These are phyloP conservation scores for Ogataea dorogensis DNA, from an alignment of 805 yeast species.

Conservation along the genomic window DNA sequence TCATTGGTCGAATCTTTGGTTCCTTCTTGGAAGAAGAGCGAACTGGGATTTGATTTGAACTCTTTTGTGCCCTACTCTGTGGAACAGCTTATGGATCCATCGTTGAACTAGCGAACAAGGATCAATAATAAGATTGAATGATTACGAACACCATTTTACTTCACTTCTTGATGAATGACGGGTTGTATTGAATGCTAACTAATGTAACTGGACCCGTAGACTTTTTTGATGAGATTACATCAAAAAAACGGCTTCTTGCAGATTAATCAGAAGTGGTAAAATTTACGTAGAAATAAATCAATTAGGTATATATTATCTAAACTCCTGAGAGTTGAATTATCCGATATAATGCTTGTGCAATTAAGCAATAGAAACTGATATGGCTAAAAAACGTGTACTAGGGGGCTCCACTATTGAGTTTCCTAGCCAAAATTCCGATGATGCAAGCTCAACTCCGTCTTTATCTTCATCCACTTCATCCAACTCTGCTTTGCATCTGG, in stretches of 20 bases:
- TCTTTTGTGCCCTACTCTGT: constrained; percentile 40
- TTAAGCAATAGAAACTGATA: constrained; percentile 1
- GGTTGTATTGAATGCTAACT: constrained; percentile 6
- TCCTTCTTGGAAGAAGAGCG: constrained; percentile 38
- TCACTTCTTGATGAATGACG: constrained; percentile 5
- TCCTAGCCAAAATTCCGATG: background rate
- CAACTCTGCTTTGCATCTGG: background rate
- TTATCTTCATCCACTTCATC: constrained; percentile 12
- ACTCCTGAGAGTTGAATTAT: too few species aligned
- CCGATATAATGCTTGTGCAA: too few species aligned
- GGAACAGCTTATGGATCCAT: constrained; percentile 36
- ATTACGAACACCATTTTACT: constrained; percentile 6
- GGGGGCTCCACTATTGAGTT: constrained; percentile 13
- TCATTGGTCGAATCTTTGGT: constrained; percentile 39
- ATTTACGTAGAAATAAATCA: background rate
- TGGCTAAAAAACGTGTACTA: constrained; percentile 26
- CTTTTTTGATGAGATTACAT: background rate
- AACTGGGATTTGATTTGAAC: constrained; percentile 29
- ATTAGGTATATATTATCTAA: background rate
- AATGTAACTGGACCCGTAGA: background rate
- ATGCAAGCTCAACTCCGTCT: constrained; percentile 11
- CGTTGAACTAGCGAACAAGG: constrained; percentile 13
- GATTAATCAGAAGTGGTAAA: too few species aligned
- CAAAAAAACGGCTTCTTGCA: too few species aligned
- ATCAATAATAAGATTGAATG: constrained; percentile 9